Base-by-base conservation (phyloP, 1,284 basidiomycete genomes). In the Cryptococcus sp. region DNA sequence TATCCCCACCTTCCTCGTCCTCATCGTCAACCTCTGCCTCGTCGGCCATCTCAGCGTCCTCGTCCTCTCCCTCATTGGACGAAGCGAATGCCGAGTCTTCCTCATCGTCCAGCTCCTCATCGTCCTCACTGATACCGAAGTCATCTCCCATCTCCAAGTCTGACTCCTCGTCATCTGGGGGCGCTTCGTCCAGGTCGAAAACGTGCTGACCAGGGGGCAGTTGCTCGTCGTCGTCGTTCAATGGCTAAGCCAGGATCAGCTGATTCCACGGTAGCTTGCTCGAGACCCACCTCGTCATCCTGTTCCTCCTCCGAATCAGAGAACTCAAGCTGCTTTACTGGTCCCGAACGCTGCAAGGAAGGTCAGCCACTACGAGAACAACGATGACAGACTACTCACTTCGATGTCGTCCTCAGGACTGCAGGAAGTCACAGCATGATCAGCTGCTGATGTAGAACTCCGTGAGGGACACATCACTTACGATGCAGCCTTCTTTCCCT, bases 301-400 rank as follows among this genome's bases (percentile, higher is more conserved):
- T 72, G 71, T 25, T 80, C 87, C 15, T 84, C 85, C 62, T 89
- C 87, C 3, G 86, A 86, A 60, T 80, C 78, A 1, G 73, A 74
- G 64, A 81, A 80, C 40, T 88, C 86, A 53, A 91, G 84, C 70
- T 89, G 85, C 75, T 88, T 85, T 3, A 71, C 73, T 15, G 73
- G 74, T 55, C 71, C 72, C 54, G 71, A 66, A 57, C 71, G 66
- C 56, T 68, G 47, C 31, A 35, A n/a, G 85, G 71, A 60, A 47
- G 23, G 47, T 65, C 56, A 49, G 80, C 72, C 20, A 45, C 42
- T 62, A 84, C 82, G 59, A 79, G 76, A 53, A 46, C n/a, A 16
- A 50, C 49, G 49, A 47, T 47, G 50, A 17, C 49, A 17, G 53
- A 42, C 52, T 45, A 11, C 42, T 63, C n/a, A 67, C 60, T 38